Evolutionary conservation across 495 filamentous ascomycete species (phyloP), one percentile per base, ranked within the genome.

Genomic region (Trichoderma virens): DNA sequence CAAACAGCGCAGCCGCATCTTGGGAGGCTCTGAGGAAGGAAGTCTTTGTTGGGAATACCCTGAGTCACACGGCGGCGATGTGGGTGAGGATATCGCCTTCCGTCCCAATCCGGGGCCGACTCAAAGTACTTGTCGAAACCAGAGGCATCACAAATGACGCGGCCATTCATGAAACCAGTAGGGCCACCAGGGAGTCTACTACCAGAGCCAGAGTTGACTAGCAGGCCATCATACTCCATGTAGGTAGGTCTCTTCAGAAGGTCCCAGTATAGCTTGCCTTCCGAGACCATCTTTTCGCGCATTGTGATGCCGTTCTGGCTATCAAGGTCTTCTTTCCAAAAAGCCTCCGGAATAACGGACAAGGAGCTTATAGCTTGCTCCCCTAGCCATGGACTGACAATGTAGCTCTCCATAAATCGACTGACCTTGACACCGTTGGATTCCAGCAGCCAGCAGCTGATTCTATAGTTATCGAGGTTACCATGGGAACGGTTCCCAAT

Each of bases 191-290:
- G 60, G 27, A 38, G 59, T 39, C 61, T 60, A 14, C 62, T 62
- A 14, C 60, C 63, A 65, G 60, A 62, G 43, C 23, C n/a, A 27
- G 66, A 47, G 30, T 61, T 66, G 41, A 68, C 67, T 34, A 76
- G 60, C 25, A 63, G 60, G 8, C 76, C 76, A 9, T 77, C 70
- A 16, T 78, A 74, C 1, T 74, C 65, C 66, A 68, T 76, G 60
- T 77, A 76, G 11, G 62, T 70, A 1, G 76, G 74, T 56, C 67
- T 64, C 63, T 74, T 73, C 7, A 71, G 65, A 5, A 78, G 70
- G 47, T 76, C 71, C 76, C 76, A 78, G 67, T 70, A 73, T 23
- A 68, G 56, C 65, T 69, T 71, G 39, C 76, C 76, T 1, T 75
- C 70, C 32, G 34, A 64, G 61, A 73, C 63, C 16, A 73, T 71